Conservation (phyloP, 2,329 filamentous ascomycete species). For the Colletotrichum coccodes region DNA sequence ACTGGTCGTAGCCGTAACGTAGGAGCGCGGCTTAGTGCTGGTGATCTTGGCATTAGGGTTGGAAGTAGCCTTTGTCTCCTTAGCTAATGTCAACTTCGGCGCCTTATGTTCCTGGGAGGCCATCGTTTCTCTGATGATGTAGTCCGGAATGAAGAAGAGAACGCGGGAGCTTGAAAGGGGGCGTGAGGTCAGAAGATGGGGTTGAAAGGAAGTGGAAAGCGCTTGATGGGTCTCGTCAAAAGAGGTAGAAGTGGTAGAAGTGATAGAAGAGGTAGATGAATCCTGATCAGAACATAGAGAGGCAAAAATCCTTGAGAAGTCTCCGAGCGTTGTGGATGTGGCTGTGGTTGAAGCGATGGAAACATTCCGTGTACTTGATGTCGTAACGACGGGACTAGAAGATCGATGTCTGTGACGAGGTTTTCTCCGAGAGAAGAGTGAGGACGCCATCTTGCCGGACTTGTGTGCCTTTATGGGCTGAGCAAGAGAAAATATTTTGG, state of each 20-base stretch:
- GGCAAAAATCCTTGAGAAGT: conserved; percentile 23
- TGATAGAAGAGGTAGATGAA: background rate
- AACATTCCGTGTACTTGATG: background rate
- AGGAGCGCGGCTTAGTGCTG: background rate
- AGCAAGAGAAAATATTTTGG: background rate
- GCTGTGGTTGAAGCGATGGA: background rate
- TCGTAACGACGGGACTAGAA: background rate
- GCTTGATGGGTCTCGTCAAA: background rate
- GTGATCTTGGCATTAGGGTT: background rate
- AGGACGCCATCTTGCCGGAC: conserved; percentile 3
- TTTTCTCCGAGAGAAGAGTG: conserved; percentile 12
- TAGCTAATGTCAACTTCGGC: no score
- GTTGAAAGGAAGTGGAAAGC: background rate
- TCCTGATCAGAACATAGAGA: background rate
- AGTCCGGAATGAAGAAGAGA: conserved; percentile 6
- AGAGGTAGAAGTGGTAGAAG: background rate
- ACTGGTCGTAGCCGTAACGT: no score
- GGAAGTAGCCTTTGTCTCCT: background rate
- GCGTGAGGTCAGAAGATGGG: background rate
- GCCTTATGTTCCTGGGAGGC: background rate
- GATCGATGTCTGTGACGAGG: conserved; percentile 12
- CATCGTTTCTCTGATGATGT: conserved; percentile 4
- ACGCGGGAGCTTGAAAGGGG: background rate
- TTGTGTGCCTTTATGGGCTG: background rate
- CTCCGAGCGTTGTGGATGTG: background rate